These are phyloP conservation scores for Sclerotiophoma versabilis DNA, from an alignment of 2,329 filamentous ascomycete species.

Conservation along the genomic window DNA sequence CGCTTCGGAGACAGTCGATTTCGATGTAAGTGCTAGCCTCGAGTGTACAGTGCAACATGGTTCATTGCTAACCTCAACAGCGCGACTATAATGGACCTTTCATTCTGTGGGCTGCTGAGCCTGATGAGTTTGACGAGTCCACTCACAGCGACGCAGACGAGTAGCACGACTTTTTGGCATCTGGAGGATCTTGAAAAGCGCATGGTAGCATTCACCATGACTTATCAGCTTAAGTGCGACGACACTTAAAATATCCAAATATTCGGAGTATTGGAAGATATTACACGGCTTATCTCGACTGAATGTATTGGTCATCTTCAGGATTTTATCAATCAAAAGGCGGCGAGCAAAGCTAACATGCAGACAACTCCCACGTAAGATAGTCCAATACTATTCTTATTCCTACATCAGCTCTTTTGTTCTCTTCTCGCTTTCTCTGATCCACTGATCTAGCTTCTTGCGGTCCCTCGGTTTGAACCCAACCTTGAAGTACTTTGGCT, in stretches of 20 bases:
- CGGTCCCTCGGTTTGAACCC: constrained; percentile 55
- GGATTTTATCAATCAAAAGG: no score
- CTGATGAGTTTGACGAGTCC: constrained; percentile 7
- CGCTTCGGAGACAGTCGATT: constrained; percentile 33
- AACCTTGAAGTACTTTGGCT: constrained; percentile 60
- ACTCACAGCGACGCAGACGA: not conserved
- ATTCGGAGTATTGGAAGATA: not conserved
- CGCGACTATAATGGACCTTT: constrained; percentile 36
- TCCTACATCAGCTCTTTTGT: constrained; percentile 50
- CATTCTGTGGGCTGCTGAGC: constrained; percentile 47
- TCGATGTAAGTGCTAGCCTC: constrained; percentile 24
- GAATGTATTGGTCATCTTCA: no score
- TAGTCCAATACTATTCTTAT: not conserved
- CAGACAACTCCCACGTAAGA: not conserved
- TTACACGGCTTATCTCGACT: not conserved
- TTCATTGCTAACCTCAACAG: constrained; percentile 21
- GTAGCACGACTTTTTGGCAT: not conserved
- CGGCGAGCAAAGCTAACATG: not conserved
- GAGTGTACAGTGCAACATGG: not conserved
- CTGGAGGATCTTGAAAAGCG: not conserved
- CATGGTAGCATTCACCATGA: not conserved
- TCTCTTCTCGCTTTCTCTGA: constrained; percentile 55
- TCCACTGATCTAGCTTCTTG: constrained; percentile 54
- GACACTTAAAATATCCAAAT: not conserved
- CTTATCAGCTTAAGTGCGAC: not conserved